phyloP scores from a whole-genome alignment of 2,329 filamentous ascomycete genomes.

The Cordyceps militaris region DNA sequence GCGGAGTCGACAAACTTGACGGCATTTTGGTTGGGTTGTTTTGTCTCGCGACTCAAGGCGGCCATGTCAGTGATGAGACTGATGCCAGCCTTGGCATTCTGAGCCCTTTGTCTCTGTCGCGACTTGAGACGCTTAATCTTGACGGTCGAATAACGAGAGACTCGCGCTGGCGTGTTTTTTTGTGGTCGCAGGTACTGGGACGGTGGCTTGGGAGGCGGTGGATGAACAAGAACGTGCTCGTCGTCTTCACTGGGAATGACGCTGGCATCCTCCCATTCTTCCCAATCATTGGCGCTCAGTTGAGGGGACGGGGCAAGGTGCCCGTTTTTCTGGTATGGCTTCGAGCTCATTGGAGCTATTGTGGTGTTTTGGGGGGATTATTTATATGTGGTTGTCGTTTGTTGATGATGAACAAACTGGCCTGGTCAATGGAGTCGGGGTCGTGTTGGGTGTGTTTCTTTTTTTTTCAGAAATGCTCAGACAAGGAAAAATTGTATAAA shows the following conservation, averaged over 20 bases:
- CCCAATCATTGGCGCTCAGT: conserved; percentile 38
- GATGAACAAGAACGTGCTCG: conserved; percentile 27
- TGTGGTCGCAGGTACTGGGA: conserved; percentile 2
- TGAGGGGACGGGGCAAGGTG: conserved; percentile 14
- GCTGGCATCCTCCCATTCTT: conserved; percentile 47
- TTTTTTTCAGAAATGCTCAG: not conserved
- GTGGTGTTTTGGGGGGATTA: conserved; percentile 4
- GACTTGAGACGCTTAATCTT: conserved; percentile 47
- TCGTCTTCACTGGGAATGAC: conserved; percentile 33
- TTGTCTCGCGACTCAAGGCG: conserved; percentile 35
- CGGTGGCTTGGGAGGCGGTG: not conserved
- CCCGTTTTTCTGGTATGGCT: conserved; percentile 15
- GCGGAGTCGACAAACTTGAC: conserved; percentile 51
- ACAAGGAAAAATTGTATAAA: not conserved
- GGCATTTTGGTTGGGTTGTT: conserved; percentile 24
- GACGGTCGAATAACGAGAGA: conserved; percentile 31
- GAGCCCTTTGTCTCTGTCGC: conserved; percentile 51
- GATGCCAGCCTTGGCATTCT: conserved; percentile 57
- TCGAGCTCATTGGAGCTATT: not conserved
- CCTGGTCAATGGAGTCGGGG: not conserved
- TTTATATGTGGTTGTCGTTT: not conserved
- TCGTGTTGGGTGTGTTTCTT: not conserved
- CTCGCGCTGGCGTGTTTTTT: conserved; percentile 17
- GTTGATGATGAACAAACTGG: not conserved
- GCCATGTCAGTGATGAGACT: conserved; percentile 64